Percentiles rank a stretch among this genome's conserved stretches.
These are phyloP conservation scores for Penicillium palitans DNA, from an alignment of 2,329 filamentous ascomycete genomes.

Conservation along the genomic window DNA sequence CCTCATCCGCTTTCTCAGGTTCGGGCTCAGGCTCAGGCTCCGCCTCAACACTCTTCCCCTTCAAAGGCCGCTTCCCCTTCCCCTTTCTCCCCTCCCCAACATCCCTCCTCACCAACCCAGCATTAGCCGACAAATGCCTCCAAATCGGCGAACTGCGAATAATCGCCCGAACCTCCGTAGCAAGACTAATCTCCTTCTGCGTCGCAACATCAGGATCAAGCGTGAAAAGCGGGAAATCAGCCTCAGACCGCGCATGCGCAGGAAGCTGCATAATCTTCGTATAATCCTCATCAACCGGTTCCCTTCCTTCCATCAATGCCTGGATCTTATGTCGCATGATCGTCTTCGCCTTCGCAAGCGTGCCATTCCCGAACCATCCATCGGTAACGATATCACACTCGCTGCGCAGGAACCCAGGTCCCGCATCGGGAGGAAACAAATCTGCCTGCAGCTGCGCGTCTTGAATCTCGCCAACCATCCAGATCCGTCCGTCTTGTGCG, in stretches of 20 bases:
- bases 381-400: slow-evolving; percentile 63
- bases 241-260: slow-evolving; percentile 30
- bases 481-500: slow-evolving; percentile 80
- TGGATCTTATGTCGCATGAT: slow-evolving; percentile 87
- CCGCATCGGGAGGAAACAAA: slow-evolving; percentile 60
- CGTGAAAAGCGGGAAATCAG: slow-evolving; percentile 27
- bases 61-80: slow-evolving; percentile 14
- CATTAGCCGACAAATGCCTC: slow-evolving; percentile 19
- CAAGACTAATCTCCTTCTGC: slow-evolving; percentile 31
- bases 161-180: slow-evolving; percentile 38
- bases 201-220: slow-evolving; percentile 24
- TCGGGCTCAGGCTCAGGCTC: slow-evolving; percentile 5
- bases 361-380: slow-evolving; percentile 82
- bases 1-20: slow-evolving; percentile 21
- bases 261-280: slow-evolving; percentile 41
- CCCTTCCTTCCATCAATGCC: slow-evolving; percentile 54
- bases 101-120: slow-evolving; percentile 6
- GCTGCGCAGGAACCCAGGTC: slow-evolving; percentile 52
- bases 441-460: slow-evolving; percentile 71
- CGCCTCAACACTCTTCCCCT: slow-evolving; percentile 22
- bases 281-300: slow-evolving; percentile 39
- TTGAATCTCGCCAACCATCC: slow-evolving; percentile 89
- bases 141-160: slow-evolving; percentile 36
- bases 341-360: slow-evolving; percentile 78
- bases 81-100: slow-evolving; percentile 7